Evolutionary conservation across 495 filamentous ascomycete genomes (phyloP), one percentile per base, ranked within the genome.

Genomic region (Monascus purpureus): DNA sequence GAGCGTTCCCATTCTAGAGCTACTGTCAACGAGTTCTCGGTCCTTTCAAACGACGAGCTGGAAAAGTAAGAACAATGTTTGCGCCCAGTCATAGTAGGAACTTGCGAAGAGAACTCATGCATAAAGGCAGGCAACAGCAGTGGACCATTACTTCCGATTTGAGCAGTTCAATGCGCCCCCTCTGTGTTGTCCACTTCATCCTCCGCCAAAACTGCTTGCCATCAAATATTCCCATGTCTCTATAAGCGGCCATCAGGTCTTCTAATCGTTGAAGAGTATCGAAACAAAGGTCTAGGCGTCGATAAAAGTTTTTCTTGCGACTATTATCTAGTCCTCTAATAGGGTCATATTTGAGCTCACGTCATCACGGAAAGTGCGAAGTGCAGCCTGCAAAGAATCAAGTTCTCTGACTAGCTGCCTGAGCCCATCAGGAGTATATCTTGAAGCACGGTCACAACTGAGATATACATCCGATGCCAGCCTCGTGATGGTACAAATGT

Each of bases 81-180:
- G n/a, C n/a, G n/a, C n/a, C n/a, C n/a, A n/a, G n/a, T n/a, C n/a
- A n/a, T n/a, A n/a, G n/a, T n/a, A n/a, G n/a, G n/a, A n/a, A 61
- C 55, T 49, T 52, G 15, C 45, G 45, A n/a, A 58, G 54, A 0
- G 49, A 49, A 32, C 45, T 56, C 44, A 55, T 50, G 20, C 51
- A 63, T 13, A 61, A 27, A 33, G 45, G 51, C 18, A 63, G 32
- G 19, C 56, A 50, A 38, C 48, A 55, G 6, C 41, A 42, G 28
- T 59, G 49, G 7, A 53, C 44, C 46, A 56, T 54, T 4, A 61
- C 43, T 24, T 52, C 54, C 2, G 52, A 53, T 32, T 47, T 57
- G 7, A 60, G 37, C 9, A 55, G 42, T 15, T 50, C 43, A 29
- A 63, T 47, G 8, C 57, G 45, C 11, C 33, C 36, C 29, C 46